phyloP scores from a whole-genome alignment of 2,329 filamentous ascomycete species.

The Exophiala phaeomuriformis region DNA sequence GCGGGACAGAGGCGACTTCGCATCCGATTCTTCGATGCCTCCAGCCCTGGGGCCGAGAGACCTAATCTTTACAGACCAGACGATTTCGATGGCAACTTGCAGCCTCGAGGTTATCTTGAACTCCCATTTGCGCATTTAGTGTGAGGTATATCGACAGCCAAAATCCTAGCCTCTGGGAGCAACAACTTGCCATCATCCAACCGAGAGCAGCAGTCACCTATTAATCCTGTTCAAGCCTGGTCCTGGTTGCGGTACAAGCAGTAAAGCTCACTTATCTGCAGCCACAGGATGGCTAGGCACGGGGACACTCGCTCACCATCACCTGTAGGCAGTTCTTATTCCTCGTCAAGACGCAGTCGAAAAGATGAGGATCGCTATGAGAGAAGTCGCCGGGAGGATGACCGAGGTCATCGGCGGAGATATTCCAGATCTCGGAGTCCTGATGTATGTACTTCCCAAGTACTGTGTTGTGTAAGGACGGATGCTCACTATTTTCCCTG shows the following conservation, averaged over 20 bases:
- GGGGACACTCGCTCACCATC: constrained; percentile 76
- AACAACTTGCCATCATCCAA: no score
- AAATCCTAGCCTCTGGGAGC: no score
- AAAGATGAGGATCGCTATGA: constrained; percentile 49
- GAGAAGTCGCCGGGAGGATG: constrained; percentile 46
- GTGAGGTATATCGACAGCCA: no score
- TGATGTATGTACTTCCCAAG: constrained; percentile 35
- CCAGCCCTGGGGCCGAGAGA: no score
- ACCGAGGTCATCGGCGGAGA: constrained; percentile 38
- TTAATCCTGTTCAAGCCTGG: constrained; percentile 11
- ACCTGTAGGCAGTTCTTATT: constrained; percentile 78
- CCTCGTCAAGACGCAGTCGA: constrained; percentile 58
- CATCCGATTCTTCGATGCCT: no score
- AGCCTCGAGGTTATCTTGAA: neutral
- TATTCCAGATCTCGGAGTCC: constrained; percentile 36
- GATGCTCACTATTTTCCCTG: constrained; percentile 3
- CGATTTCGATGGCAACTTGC: neutral
- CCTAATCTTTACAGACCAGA: neutral
- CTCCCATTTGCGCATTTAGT: no score
- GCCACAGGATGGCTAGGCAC: constrained; percentile 50
- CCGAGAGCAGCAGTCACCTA: no score
- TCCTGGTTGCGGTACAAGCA: constrained; percentile 27
- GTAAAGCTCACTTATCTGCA: constrained; percentile 43
- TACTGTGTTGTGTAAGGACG: neutral
- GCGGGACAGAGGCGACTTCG: neutral